phyloP scores from a whole-genome alignment of 495 filamentous ascomycete species.

The Sordaria brevicollis region DNA sequence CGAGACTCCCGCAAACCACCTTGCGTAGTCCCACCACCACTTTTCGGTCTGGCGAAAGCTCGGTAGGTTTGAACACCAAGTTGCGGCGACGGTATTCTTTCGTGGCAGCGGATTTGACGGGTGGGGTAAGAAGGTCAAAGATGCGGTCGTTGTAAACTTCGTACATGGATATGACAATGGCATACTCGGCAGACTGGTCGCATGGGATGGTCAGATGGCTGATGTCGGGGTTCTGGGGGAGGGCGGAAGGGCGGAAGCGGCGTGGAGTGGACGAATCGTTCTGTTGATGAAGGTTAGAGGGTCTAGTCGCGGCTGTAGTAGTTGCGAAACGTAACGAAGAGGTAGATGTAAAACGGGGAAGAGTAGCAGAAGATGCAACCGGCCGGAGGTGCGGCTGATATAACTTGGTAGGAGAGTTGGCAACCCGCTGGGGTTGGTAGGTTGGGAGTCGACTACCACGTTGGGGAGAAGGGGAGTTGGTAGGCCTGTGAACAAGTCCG shows the following conservation, averaged over 20 bases:
- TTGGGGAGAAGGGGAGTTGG: not conserved
- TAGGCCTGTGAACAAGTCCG: not conserved
- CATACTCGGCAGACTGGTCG: slow-evolving; percentile 70
- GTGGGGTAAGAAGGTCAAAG: slow-evolving; percentile 73
- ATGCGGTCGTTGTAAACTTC: slow-evolving; percentile 99
- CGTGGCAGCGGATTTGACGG: slow-evolving; percentile 33
- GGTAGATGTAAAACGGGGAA: not conserved
- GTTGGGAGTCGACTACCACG: not conserved
- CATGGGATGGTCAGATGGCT: slow-evolving; percentile 54
- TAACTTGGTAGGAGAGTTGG: not conserved
- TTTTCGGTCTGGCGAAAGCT: slow-evolving; percentile 74
- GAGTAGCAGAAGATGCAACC: not conserved
- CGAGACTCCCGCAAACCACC: slow-evolving; percentile 72
- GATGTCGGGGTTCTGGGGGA: slow-evolving; percentile 68
- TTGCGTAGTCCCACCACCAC: slow-evolving; percentile 87
- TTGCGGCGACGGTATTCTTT: slow-evolving; percentile 64
- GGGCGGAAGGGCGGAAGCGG: slow-evolving; percentile 47
- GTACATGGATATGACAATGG: slow-evolving; percentile 91
- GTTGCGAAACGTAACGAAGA: not conserved
- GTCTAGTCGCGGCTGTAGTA: not conserved
- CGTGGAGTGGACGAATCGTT: slow-evolving; percentile 33
- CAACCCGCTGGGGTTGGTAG: not conserved
- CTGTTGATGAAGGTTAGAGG: slow-evolving; percentile 17
- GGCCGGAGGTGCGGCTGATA: not conserved
- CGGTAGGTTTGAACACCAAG: slow-evolving; percentile 83